These are phyloP conservation scores for Psidium guajava DNA, from an alignment of 345 rosid genomes.

Conservation along the genomic window DNA sequence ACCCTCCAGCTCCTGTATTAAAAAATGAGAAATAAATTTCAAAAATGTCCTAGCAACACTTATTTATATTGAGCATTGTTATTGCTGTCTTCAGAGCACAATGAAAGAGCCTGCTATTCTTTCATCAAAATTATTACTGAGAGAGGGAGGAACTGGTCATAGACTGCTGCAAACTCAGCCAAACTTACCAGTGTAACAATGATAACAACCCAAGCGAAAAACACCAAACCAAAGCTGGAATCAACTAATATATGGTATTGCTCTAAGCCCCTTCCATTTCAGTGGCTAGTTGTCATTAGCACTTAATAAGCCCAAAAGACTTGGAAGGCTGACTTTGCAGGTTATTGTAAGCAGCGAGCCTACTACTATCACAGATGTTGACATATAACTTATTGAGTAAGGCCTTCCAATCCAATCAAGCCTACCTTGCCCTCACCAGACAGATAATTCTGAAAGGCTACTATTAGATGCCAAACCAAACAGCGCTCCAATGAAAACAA, in stretches of 20 bases:
- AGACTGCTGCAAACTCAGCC: background rate
- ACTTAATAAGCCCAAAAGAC: background rate
- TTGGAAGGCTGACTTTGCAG: background rate
- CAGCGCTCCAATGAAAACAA: background rate
- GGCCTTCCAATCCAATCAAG: background rate
- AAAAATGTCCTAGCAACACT: background rate
- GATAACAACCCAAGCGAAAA: background rate
- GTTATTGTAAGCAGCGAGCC: background rate
- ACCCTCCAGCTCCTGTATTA: slow-evolving; percentile 73
- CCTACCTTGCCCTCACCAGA: background rate
- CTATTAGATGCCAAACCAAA: background rate
- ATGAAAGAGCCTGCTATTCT: background rate
- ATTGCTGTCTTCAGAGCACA: background rate
- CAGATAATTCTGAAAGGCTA: background rate
- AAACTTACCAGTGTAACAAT: background rate
- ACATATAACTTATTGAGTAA: background rate
- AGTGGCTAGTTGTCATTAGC: background rate
- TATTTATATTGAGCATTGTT: background rate
- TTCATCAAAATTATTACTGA: background rate
- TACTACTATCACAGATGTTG: background rate
- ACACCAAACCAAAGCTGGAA: background rate
- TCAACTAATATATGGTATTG: background rate
- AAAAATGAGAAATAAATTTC: background rate
- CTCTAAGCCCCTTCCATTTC: background rate
- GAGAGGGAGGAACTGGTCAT: background rate